A percentile compares a stretch with the other conserved stretches of the same genome.
Conservation (phyloP, 371 early-diverging fungal species). For the Chytridium lagenaria region DNA sequence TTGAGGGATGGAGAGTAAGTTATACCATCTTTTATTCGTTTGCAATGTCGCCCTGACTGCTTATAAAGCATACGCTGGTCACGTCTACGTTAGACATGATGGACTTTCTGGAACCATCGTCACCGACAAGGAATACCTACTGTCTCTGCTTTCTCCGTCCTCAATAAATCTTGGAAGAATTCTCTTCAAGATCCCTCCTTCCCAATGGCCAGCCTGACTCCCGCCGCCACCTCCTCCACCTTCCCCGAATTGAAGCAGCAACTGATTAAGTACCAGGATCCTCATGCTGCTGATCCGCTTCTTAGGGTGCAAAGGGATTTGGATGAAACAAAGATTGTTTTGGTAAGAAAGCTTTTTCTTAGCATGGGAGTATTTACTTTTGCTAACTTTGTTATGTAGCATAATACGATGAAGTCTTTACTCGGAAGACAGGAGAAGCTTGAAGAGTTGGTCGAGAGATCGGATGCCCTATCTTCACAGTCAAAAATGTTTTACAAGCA, state of each 20-base stretch:
- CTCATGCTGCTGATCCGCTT: conserved; percentile 91
- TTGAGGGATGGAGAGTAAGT: conserved; percentile 77
- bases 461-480: conserved; percentile 87
- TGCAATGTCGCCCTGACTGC: background rate
- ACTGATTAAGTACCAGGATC: conserved; percentile 87
- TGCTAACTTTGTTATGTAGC: conserved; percentile 51
- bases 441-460: conserved; percentile 91
- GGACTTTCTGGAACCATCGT: conserved; percentile 82
- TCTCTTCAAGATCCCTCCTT: conserved; percentile 65
- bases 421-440: conserved; percentile 97
- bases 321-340: conserved; percentile 96
- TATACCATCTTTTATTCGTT: background rate
- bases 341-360: conserved; percentile 60
- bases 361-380: background rate
- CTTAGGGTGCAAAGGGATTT: conserved; percentile 96
- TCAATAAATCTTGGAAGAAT: conserved; percentile 91
- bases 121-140: conserved; percentile 91
- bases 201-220: conserved; percentile 55
- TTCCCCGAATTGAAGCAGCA: conserved; percentile 80
- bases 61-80: conserved; percentile 77
- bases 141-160: conserved; percentile 86
- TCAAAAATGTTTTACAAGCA: conserved; percentile 98
- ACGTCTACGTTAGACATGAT: conserved; percentile 77
- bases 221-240: conserved; percentile 46
- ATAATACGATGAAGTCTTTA: conserved; percentile 96